Evolutionary conservation across 2,329 filamentous ascomycete species (phyloP), one percentile per base, ranked within the genome.

Genomic region (Cylindrodendrum hubeiense): DNA sequence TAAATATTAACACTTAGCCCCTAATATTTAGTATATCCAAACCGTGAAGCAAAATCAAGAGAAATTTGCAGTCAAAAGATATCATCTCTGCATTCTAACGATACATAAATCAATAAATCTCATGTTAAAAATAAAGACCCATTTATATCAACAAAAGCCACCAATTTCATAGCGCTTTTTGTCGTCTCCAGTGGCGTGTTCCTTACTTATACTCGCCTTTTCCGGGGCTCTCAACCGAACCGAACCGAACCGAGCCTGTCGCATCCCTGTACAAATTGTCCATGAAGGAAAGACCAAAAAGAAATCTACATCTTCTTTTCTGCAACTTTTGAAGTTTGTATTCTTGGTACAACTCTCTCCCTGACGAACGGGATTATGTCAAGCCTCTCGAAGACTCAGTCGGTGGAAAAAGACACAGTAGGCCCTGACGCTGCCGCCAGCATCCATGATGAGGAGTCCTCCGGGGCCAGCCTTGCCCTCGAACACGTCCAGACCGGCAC

Each of bases 401-500:
- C 56, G 28, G 56, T 34, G 47, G 56, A 26, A 9, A 15, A 37
- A 41, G 47, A 28, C 26, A 41, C 34, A 24, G 24, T 26, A 33
- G 26, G 56, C 34, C 34, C 24, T 44, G 47, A 46, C 21, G 46
- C 26, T 28, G 15, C 28, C 44, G 10, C 6, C 22, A 54, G 33
- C 54, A 41, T 33, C 7, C 56, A 60, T 26, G 56, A 60, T 52
- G 56, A 34, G 24, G 56, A 60, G 12, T 60, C 56, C 17, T 46
- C 19, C 4, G 56, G 47, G 33, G 26, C 56, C 19, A 60, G 56
- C 34, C 47, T 60, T 24, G 47, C 56, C 17, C 70, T 72, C 19
- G 66, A 70, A 28, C 66, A 61, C 19, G 60, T 71, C 43, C 67
- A 69, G 21, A 72, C 70, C 10, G 63, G 63, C 10, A 66, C 61